Percentiles rank a stretch among this genome's conserved stretches.
phyloP scores from a whole-genome alignment of 495 filamentous ascomycete species.

The Talaromyces liani region DNA sequence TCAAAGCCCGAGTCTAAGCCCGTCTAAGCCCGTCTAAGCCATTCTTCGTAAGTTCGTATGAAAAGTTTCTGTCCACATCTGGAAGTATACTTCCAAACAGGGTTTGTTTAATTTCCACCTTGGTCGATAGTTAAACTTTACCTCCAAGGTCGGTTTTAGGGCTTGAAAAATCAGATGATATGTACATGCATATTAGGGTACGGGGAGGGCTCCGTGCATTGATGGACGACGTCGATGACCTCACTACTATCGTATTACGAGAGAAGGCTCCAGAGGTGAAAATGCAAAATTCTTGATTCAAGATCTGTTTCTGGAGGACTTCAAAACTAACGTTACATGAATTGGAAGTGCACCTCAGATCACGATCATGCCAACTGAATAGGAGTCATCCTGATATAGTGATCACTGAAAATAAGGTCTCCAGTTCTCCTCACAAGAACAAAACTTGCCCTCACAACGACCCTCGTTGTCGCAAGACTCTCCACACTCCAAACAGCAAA shows the following conservation, averaged over 20 bases:
- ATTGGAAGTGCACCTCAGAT: neutral
- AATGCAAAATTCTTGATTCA: neutral
- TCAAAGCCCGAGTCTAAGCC: neutral
- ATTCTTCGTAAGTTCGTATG: neutral
- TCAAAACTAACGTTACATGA: too few relatives aligned
- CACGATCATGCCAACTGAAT: neutral
- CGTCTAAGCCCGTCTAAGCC: neutral
- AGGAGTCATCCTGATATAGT: too few relatives aligned
- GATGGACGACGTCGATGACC: neutral
- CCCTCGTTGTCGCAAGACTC: too few relatives aligned
- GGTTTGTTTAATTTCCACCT: neutral
- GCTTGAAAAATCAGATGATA: neutral
- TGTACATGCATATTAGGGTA: neutral
- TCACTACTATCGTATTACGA: neutral
- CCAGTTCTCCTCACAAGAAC: neutral
- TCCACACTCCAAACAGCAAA: neutral
- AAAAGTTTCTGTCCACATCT: too few relatives aligned
- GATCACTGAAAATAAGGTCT: neutral
- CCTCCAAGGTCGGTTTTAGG: neutral
- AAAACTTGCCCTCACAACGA: neutral
- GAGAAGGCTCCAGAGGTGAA: neutral
- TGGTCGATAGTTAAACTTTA: neutral
- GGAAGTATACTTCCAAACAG: neutral
- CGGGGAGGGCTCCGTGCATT: neutral
- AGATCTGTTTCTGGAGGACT: too few relatives aligned